Evolutionary conservation across 106 monocot species (phyloP).

Genomic region (Phalaenopsis aphrodite): DNA sequence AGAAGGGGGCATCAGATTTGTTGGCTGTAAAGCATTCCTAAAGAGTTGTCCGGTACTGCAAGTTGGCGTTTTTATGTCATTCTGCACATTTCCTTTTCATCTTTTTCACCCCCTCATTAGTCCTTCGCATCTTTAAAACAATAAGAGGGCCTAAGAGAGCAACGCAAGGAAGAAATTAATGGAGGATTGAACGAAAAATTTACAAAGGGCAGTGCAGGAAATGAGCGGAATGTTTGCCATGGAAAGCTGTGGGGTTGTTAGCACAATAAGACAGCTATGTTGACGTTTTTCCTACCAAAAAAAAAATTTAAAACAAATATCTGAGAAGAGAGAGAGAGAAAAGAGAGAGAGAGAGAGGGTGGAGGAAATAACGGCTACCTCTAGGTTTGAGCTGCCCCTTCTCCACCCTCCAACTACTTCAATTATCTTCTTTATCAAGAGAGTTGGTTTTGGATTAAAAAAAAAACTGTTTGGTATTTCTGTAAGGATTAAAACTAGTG

Average conservation of each 20-base stretch:
- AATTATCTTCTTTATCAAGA: neutral
- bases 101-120: neutral
- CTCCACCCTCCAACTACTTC: neutral
- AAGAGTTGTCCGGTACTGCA: conserved; percentile 22
- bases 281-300: conserved; percentile 18
- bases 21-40: conserved; percentile 47
- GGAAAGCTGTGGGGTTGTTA: conserved; percentile 17
- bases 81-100: neutral
- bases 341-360: neutral
- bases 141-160: neutral
- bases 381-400: neutral
- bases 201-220: too few species aligned
- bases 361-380: conserved; percentile 10
- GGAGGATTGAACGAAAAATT: neutral
- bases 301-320: neutral
- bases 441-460: neutral
- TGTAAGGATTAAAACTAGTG: neutral
- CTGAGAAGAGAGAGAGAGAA: conserved; percentile 5
- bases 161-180: neutral
- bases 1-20: conserved; percentile 11
- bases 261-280: conserved; percentile 10
- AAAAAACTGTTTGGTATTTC: neutral
- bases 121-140: neutral
- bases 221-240: neutral
- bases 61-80: conserved; percentile 13